Evolutionary conservation across 108 stramenopile species (phyloP), one percentile per base, ranked within the genome.

Genomic region (Craspedostauros australis): DNA sequence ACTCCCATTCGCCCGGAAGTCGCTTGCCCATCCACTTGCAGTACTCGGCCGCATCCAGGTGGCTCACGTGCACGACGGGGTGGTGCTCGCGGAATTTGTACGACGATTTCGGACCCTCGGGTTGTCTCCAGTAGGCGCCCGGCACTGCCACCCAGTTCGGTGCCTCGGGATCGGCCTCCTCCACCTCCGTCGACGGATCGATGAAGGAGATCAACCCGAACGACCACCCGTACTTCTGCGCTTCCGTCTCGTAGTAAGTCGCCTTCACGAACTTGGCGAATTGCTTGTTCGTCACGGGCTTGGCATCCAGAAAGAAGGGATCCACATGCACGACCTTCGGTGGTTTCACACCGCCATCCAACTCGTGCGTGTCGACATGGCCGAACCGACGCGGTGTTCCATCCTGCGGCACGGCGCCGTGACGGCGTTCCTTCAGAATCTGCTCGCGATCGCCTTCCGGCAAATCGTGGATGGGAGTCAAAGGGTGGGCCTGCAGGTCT

Each of bases 151-250:
- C 83, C 96, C 96, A 96, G 50, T 88, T 70, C 39, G 73, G 54
- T 30, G 83, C 93, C 46, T 81, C 83, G 8, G 91, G 92, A 53
- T 89, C 90, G 6, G 72, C 70, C 23, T 80, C 84, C 29, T 76
- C 64, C 9, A 70, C 52, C 4, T 76, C 69, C 0, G 61, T 58
- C 34, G 75, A 54, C 6, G 77, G 75, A 30, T 54, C 49, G n/a
- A 86, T 59, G 64, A 90, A 81, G 16, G 57, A 80, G 37, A 73
- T 75, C 42, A 97, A 73, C 18, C 93, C 94, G 68, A 97, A 97
- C 26, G 71, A 74, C 96, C 96, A 97, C 18, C 89, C 91, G 63
- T 73, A 97, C 56, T 93, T 79, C 71, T 97, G 94, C 0, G 96
- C 94, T 64, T 95, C 96, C 2, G 96, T 95, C 41, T 87, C 77